Evolutionary conservation across 2,329 filamentous ascomycete genomes (phyloP), one percentile per base, ranked within the genome.

Genomic region (Pochonia chlamydosporia): DNA sequence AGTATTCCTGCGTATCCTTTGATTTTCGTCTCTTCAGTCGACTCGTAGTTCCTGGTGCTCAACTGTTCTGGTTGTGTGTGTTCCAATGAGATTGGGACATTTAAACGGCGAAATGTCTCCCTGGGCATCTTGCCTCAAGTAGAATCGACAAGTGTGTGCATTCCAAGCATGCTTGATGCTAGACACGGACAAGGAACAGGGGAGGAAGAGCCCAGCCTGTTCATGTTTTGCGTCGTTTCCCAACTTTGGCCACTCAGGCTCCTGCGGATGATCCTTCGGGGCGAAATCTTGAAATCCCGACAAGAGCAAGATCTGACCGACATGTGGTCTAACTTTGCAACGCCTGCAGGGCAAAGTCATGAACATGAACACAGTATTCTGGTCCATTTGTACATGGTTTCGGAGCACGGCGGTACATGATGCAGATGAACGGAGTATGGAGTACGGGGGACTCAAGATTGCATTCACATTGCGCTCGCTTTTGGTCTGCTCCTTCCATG

Each of bases 211-310:
- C 18, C 14, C 25, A 25, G 23, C 16, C 18, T 21, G 28, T 21
- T 20, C 20, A 21, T 41, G 30, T 30, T 16, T n/a, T 18, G 20
- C 21, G 33, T 25, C n/a, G 30, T 30, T 41, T 42, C 42, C 28
- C 30, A 18, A 42, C 26, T 14, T 44, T 44, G 42, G 42, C 47
- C 47, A 41, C 47, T 48, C 42, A 37, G 42, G 46, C 46, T 36
- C 33, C 18, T 26, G 42, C 37, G 31, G 28, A 26, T 10, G 18
- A 39, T 39, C 31, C 39, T 36, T 45, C 42, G 35, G 41, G 46
- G 23, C 42, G 31, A 35, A 20, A 35, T 16, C 31, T 14, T 16
- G n/a, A n/a, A n/a, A n/a, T n/a, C n/a, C n/a, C n/a, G n/a, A n/a
- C n/a, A n/a, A n/a, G n/a, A 18, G 31, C 31, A 35, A 16, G n/a